Conservation (phyloP, 2,329 filamentous ascomycete genomes). For the Aspergillus carbonarius region DNA sequence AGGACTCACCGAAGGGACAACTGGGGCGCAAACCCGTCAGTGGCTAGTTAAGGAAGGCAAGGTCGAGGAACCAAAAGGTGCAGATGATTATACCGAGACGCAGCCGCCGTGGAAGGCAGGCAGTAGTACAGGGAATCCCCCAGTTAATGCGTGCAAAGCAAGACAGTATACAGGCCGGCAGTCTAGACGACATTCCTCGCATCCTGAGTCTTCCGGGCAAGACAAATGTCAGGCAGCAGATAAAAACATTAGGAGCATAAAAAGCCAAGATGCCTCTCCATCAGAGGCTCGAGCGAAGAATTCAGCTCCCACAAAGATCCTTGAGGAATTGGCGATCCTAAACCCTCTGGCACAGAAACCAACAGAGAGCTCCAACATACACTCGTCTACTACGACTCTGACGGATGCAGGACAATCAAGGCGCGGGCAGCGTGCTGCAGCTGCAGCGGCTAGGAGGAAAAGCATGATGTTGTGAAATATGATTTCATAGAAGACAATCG, state of each 20-base stretch:
- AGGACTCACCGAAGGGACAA: neutral
- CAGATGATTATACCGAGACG: neutral
- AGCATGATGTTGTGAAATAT: constrained; percentile 41
- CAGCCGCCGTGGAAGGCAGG: neutral
- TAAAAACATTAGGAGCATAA: neutral
- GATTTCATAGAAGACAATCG: neutral
- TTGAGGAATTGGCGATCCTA: neutral
- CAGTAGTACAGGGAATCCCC: neutral
- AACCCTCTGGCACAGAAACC: neutral
- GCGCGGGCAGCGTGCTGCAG: constrained; percentile 33
- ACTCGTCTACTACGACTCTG: constrained; percentile 6
- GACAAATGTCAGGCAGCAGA: constrained; percentile 3
- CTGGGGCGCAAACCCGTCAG: neutral
- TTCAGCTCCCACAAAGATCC: neutral
- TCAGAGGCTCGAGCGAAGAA: neutral
- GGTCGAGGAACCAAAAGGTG: too few species aligned
- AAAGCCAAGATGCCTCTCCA: neutral
- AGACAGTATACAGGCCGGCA: constrained; percentile 16
- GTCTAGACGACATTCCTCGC: constrained; percentile 36
- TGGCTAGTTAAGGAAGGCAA: neutral
- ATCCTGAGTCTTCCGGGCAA: constrained; percentile 21
- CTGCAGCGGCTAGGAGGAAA: constrained; percentile 34
- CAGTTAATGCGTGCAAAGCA: constrained; percentile 7
- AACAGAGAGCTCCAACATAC: constrained; percentile 13
- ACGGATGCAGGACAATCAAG: constrained; percentile 18